Conservation (phyloP, 495 filamentous ascomycete species). For the Tetracladium setigerum region DNA sequence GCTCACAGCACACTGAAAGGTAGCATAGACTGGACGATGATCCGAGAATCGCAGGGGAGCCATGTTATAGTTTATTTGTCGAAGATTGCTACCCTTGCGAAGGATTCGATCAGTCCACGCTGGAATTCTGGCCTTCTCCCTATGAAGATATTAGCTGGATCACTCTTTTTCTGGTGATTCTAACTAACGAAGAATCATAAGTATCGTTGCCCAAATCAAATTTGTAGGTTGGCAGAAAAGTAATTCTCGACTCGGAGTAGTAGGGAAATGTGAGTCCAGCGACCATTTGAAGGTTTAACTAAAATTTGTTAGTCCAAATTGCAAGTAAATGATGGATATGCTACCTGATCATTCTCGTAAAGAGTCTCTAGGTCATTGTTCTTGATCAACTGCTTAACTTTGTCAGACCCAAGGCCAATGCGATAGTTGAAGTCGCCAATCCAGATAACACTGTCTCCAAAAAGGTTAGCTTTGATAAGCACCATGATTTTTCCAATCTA, state of each 20-base stretch:
- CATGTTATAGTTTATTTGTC: conserved; percentile 71
- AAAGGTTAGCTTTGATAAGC: neutral
- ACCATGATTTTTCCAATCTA: neutral
- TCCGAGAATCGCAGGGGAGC: conserved; percentile 83
- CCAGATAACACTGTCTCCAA: conserved; percentile 75
- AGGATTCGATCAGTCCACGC: conserved; percentile 96
- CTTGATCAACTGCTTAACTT: conserved; percentile 64
- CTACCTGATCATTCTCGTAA: conserved; percentile 88
- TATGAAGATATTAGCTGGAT: conserved; percentile 29
- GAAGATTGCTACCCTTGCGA: conserved; percentile 73
- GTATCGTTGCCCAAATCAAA: conserved; percentile 79
- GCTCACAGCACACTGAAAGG: conserved; percentile 74
- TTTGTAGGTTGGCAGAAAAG: conserved; percentile 90
- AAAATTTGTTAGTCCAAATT: neutral
- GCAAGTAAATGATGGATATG: conserved; percentile 2
- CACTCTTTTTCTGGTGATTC: conserved; percentile 18
- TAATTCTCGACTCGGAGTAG: conserved; percentile 80
- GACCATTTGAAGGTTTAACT: conserved; percentile 93
- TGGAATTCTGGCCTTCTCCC: conserved; percentile 85
- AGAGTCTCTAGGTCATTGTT: conserved; percentile 65
- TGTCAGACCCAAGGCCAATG: conserved; percentile 78
- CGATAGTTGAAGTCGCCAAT: conserved; percentile 98
- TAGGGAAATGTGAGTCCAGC: conserved; percentile 81
- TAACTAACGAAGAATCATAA: conserved; percentile 80
- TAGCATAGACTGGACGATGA: conserved; percentile 86